Evolutionary conservation across 2,329 filamentous ascomycete genomes (phyloP), one percentile per base, ranked within the genome.

Genomic region (Colletotrichum limetticola): DNA sequence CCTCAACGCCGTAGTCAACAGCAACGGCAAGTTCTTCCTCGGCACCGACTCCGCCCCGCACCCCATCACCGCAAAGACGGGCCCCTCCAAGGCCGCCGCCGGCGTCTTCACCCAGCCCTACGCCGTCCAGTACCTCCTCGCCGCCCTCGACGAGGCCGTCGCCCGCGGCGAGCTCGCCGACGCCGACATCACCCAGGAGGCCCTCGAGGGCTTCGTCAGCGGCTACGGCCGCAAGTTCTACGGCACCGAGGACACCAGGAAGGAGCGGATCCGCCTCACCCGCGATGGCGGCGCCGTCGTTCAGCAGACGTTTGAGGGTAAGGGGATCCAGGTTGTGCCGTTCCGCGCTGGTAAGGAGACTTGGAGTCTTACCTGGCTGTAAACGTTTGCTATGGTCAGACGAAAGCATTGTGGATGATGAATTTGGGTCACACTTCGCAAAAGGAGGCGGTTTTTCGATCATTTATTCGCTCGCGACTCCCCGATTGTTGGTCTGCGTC

Each of bases 71-170:
- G 86, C 89, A 74, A 93, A 93, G 83, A 83, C 84, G 62, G 86
- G 86, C 60, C 68, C 71, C 32, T 66, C 68, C 62, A 88, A 85
- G 79, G 88, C 91, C 1, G 90, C 92, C 0, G 94, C 94, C 0
- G 94, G 94, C 5, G 93, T 95, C 56, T 96, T 95, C 80, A 95
- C 94, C 1, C 94, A 96, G 83, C 91, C 92, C 4, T 91, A 91
- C 79, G 91, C 91, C 0, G 86, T 91, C 2, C 90, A 91, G 67
- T 86, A 91, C 60, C 91, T 94, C 59, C 83, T 95, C 28, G 85
- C 88, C 76, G 88, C 89, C 19, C 77, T 91, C 42, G 85, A 88
- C 78, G 81, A 83, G 74, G 88, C 84, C 1, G 78, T 84, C 42
- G 88, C 86, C 0, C 84, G 86, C 12, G 88, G 87, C 2, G 85